phyloP scores from a whole-genome alignment of 805 yeast genomes.

The Alloascoidea hylecoeti region DNA sequence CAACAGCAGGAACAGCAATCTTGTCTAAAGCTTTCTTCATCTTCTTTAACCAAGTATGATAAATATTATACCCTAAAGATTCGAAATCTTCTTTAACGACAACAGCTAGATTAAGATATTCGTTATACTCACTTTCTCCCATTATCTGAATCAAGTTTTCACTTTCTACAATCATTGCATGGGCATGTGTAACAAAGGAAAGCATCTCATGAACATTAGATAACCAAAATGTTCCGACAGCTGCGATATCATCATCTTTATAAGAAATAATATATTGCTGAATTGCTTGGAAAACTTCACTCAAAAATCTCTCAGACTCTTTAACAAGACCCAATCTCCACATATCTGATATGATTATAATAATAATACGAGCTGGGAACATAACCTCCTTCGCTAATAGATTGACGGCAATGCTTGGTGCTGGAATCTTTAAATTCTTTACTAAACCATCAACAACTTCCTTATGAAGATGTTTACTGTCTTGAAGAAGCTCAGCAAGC shows the following conservation, averaged over 20 bases:
- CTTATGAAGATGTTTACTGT: slow-evolving; percentile 32
- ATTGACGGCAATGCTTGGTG: slow-evolving; percentile 72
- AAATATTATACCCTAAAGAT: slow-evolving; percentile 82
- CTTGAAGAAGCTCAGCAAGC: not conserved
- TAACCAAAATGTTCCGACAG: slow-evolving; percentile 95
- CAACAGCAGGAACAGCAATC: slow-evolving; percentile 91
- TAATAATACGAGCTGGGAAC: slow-evolving; percentile 92
- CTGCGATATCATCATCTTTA: slow-evolving; percentile 76
- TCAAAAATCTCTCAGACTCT: slow-evolving; percentile 83
- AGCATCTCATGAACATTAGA: slow-evolving; percentile 91
- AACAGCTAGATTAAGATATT: slow-evolving; percentile 76
- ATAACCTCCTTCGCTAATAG: slow-evolving; percentile 80
- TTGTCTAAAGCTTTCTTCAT: slow-evolving; percentile 83
- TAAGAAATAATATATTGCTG: slow-evolving; percentile 70
- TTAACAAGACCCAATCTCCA: slow-evolving; percentile 93
- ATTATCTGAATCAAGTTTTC: slow-evolving; percentile 68
- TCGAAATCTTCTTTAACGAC: slow-evolving; percentile 92
- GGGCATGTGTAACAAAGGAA: slow-evolving; percentile 91
- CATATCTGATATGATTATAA: slow-evolving; percentile 88
- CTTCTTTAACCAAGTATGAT: slow-evolving; percentile 94
- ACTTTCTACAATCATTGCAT: slow-evolving; percentile 77
- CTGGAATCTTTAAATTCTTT: slow-evolving; percentile 75
- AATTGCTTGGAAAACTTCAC: slow-evolving; percentile 76
- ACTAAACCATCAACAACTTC: slow-evolving; percentile 82
- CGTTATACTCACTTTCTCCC: slow-evolving; percentile 83